Percentiles rank a stretch among this genome's conserved stretches.
Evolutionary conservation across 345 rosid species (phyloP).

Genomic region (Viola odorata): DNA sequence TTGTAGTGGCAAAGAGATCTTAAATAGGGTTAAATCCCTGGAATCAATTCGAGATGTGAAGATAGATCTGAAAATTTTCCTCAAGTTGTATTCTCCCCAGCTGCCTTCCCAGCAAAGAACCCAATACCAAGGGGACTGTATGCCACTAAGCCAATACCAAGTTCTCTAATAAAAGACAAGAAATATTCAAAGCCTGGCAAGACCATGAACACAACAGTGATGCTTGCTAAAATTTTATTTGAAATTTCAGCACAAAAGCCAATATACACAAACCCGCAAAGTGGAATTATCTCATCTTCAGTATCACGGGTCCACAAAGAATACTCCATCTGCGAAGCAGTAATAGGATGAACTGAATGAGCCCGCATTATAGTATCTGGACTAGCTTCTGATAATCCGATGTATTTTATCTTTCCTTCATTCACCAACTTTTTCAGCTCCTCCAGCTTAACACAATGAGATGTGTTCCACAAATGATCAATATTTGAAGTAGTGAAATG

Average conservation of each 20-base stretch:
- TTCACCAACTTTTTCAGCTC: slow-evolving; percentile 42
- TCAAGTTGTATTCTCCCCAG: no score
- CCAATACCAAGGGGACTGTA: slow-evolving; percentile 37
- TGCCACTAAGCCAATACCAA: slow-evolving; percentile 34
- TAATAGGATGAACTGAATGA: slow-evolving; percentile 34
- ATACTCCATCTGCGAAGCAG: slow-evolving; percentile 39
- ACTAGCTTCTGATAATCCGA: slow-evolving; percentile 39
- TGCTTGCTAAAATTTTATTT: neutral
- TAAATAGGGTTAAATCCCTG: no score
- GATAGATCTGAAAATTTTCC: no score
- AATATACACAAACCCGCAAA: slow-evolving; percentile 26
- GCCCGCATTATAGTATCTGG: slow-evolving; percentile 36
- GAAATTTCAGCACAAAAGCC: neutral
- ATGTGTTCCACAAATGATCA: neutral
- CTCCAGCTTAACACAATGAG: slow-evolving; percentile 21
- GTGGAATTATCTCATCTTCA: slow-evolving; percentile 32
- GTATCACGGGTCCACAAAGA: slow-evolving; percentile 38
- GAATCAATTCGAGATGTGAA: no score
- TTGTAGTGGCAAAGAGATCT: no score
- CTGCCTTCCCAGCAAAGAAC: slow-evolving; percentile 39
- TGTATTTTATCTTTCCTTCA: slow-evolving; percentile 38
- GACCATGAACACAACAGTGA: neutral
- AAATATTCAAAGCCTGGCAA: neutral
- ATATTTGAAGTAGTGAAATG: neutral
- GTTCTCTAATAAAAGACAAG: slow-evolving; percentile 21